These are phyloP conservation scores for Salinomyces thailandicus DNA, from an alignment of 2,329 filamentous ascomycete species.

Conservation along the genomic window DNA sequence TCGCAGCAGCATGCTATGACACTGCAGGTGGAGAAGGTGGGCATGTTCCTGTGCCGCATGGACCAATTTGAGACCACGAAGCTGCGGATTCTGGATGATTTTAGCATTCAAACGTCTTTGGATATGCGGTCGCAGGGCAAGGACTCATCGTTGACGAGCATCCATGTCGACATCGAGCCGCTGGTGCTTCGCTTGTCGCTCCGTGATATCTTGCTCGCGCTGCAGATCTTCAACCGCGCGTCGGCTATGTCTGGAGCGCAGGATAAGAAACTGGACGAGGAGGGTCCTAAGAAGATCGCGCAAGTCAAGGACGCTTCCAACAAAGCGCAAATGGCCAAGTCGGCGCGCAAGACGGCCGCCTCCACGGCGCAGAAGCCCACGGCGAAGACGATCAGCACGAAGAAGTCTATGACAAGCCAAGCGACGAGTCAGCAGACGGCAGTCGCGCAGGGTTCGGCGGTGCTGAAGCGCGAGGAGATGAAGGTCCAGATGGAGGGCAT, in stretches of 20 bases:
- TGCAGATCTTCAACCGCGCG: constrained; percentile 85
- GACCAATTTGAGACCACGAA: constrained; percentile 88
- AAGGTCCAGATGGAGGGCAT: constrained; percentile 80
- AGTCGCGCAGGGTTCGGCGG: constrained; percentile 35
- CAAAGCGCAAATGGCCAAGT: constrained; percentile 26
- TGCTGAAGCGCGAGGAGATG: constrained; percentile 65
- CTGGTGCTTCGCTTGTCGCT: constrained; percentile 82
- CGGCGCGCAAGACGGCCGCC: constrained; percentile 39
- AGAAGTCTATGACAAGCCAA: constrained; percentile 41
- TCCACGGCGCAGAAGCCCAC: constrained; percentile 28
- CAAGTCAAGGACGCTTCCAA: constrained; percentile 33
- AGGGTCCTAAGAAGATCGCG: constrained; percentile 47
- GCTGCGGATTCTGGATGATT: constrained; percentile 90
- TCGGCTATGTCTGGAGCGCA: constrained; percentile 63
- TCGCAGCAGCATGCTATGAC: constrained; percentile 92
- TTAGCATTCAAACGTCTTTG: constrained; percentile 81
- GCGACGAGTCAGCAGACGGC: constrained; percentile 31
- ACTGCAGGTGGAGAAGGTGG: constrained; percentile 83
- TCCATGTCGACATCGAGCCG: constrained; percentile 81
- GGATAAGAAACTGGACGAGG: constrained; percentile 38
- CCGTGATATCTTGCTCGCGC: constrained; percentile 84
- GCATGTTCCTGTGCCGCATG: constrained; percentile 99
- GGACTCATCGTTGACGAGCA: constrained; percentile 57
- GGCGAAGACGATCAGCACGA: constrained; percentile 37
- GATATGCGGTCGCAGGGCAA: constrained; percentile 57